Evolutionary conservation across 768 basidiomycete species (phyloP).

Genomic region (Termitomyces sp.): DNA sequence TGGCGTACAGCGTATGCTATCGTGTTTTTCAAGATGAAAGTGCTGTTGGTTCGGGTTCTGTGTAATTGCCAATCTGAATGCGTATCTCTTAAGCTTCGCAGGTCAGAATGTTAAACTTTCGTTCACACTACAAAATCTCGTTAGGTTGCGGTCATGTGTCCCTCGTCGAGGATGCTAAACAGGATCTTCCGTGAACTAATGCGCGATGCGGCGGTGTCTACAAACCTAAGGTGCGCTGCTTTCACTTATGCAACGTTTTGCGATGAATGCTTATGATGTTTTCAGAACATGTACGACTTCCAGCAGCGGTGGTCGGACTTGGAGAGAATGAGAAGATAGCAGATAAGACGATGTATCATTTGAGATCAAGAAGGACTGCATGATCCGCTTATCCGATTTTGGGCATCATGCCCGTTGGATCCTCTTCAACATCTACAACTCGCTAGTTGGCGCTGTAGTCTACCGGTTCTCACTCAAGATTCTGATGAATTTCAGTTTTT

Average conservation of each 20-base stretch:
- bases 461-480: conserved; percentile 9
- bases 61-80: conserved; percentile 93
- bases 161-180: conserved; percentile 93
- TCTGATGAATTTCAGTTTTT: not conserved
- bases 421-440: too few relatives aligned
- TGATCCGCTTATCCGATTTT: conserved; percentile 30
- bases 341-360: conserved; percentile 91
- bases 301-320: conserved; percentile 93
- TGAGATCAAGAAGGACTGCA: conserved; percentile 90
- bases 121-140: not conserved
- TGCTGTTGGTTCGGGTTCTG: conserved; percentile 61
- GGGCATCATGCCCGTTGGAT: too few relatives aligned
- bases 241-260: not conserved
- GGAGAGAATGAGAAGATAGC: conserved; percentile 99
- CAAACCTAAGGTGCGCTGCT: conserved; percentile 71
- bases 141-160: conserved; percentile 89
- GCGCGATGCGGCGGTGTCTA: conserved; percentile 92
- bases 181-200: conserved; percentile 93
- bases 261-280: not conserved
- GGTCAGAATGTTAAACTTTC: not conserved
- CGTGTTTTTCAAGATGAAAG: not conserved
- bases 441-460: conserved; percentile 5
- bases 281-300: conserved; percentile 90
- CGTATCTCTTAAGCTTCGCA: conserved; percentile 78
- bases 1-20: conserved; percentile 68